Conservation (phyloP, 768 basidiomycete species). For the Boletus coccyginus region DNA sequence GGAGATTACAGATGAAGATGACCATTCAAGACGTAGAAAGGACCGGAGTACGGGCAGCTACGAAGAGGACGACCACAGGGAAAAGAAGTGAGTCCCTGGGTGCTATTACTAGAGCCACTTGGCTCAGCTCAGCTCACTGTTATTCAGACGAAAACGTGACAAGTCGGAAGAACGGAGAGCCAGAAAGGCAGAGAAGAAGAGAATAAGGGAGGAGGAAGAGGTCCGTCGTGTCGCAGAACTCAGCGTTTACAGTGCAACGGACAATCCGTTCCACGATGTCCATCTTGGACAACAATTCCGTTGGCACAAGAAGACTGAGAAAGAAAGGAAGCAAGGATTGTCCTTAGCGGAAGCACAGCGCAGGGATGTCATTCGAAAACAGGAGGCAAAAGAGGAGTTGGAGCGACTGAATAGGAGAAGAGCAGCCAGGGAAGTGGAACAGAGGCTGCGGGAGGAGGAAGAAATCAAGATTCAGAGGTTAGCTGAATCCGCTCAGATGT, state of each 20-base stretch:
- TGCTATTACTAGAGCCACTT: background rate
- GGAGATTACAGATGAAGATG: slow-evolving; percentile 31
- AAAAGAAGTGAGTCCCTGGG: slow-evolving; percentile 44
- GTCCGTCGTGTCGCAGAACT: slow-evolving; percentile 91
- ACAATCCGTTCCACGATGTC: slow-evolving; percentile 98
- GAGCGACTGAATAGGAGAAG: slow-evolving; percentile 87
- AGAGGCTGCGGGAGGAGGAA: slow-evolving; percentile 87
- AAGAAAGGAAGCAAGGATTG: slow-evolving; percentile 87
- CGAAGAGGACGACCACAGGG: slow-evolving; percentile 34
- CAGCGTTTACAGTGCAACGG: slow-evolving; percentile 92
- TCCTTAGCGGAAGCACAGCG: slow-evolving; percentile 73
- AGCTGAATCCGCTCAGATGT: slow-evolving; percentile 96
- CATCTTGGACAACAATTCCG: slow-evolving; percentile 96
- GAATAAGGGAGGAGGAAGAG: slow-evolving; percentile 82
- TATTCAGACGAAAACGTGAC: slow-evolving; percentile 71
- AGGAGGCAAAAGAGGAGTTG: slow-evolving; percentile 94
- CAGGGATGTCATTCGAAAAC: slow-evolving; percentile 74
- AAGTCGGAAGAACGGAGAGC: slow-evolving; percentile 84
- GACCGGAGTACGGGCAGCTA: slow-evolving; percentile 20
- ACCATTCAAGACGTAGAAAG: slow-evolving; percentile 28
- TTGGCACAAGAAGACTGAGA: slow-evolving; percentile 99
- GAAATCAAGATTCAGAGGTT: slow-evolving; percentile 83
- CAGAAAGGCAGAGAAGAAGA: slow-evolving; percentile 85
- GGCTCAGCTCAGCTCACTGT: slow-evolving; percentile 3
- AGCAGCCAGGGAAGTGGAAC: slow-evolving; percentile 91